Conservation (phyloP, 2,329 filamentous ascomycete genomes). For the Pyrenophora teres region DNA sequence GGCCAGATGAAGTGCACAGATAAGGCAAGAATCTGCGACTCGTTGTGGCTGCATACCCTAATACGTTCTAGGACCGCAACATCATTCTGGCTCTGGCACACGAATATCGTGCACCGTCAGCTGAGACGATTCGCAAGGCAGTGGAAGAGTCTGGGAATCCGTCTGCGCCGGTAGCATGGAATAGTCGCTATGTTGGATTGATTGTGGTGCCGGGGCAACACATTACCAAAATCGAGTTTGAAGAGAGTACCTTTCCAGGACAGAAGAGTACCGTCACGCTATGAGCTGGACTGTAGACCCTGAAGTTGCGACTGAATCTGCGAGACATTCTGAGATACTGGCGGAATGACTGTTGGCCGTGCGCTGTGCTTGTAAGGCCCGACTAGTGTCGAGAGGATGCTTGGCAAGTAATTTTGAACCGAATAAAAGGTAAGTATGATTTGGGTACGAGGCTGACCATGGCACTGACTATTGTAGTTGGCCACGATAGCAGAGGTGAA, state of each 20-base stretch:
- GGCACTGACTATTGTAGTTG: neutral
- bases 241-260: conserved; percentile 58
- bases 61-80: conserved; percentile 71
- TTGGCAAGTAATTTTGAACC: neutral
- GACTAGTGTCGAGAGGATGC: neutral
- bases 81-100: conserved; percentile 83
- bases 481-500: neutral
- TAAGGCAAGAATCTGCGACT: conserved; percentile 61
- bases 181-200: conserved; percentile 82
- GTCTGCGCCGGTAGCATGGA: conserved; percentile 70
- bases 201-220: conserved; percentile 87
- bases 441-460: neutral
- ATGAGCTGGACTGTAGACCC: conserved; percentile 9
- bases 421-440: neutral
- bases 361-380: neutral
- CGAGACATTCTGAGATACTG: too few species aligned
- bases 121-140: conserved; percentile 49
- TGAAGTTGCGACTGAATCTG: too few species aligned
- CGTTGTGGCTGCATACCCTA: neutral
- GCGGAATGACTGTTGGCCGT: too few species aligned
- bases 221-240: conserved; percentile 85
- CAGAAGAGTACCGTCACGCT: conserved; percentile 32
- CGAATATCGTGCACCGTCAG: conserved; percentile 79
- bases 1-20: conserved; percentile 95
- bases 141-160: conserved; percentile 42